These are phyloP conservation scores for Clonostachys solani DNA, from an alignment of 2,329 filamentous ascomycete species.

Conservation along the genomic window DNA sequence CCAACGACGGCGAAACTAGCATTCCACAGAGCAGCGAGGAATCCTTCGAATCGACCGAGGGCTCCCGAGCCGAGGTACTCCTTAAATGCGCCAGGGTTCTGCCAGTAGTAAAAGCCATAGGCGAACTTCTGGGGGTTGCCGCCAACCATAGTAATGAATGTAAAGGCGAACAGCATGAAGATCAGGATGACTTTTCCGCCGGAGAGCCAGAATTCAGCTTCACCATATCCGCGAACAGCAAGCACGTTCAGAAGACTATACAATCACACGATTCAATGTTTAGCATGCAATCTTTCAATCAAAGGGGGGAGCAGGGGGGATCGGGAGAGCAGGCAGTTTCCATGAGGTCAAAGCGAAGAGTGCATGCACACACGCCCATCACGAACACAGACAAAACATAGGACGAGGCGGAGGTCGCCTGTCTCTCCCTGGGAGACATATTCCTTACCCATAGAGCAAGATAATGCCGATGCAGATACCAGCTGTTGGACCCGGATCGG, in stretches of 20 bases:
- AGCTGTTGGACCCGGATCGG: conserved; percentile 17
- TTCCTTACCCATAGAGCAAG: conserved; percentile 13
- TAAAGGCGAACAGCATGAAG: conserved; percentile 51
- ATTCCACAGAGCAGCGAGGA: conserved; percentile 62
- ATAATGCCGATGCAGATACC: conserved; percentile 37
- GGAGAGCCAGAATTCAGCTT: conserved; percentile 34
- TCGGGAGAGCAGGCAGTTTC: too few relatives aligned
- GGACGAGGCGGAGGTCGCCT: too few relatives aligned
- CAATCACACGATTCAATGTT: too few relatives aligned
- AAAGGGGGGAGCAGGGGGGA: too few relatives aligned
- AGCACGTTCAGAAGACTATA: conserved; percentile 30
- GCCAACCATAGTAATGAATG: conserved; percentile 54
- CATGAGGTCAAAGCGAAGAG: too few relatives aligned
- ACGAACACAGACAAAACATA: too few relatives aligned
- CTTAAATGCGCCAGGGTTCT: conserved; percentile 42
- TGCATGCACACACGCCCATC: too few relatives aligned
- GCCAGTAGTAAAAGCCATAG: conserved; percentile 65
- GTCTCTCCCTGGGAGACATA: too few relatives aligned
- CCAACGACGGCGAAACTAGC: conserved; percentile 63
- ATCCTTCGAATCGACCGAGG: conserved; percentile 66
- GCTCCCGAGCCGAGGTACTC: conserved; percentile 52
- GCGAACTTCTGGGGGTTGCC: conserved; percentile 49
- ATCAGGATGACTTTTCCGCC: conserved; percentile 51
- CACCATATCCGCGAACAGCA: conserved; percentile 30
- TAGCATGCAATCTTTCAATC: too few relatives aligned